phyloP scores from a whole-genome alignment of 257 asterid species.

The Jasminum sambac region DNA sequence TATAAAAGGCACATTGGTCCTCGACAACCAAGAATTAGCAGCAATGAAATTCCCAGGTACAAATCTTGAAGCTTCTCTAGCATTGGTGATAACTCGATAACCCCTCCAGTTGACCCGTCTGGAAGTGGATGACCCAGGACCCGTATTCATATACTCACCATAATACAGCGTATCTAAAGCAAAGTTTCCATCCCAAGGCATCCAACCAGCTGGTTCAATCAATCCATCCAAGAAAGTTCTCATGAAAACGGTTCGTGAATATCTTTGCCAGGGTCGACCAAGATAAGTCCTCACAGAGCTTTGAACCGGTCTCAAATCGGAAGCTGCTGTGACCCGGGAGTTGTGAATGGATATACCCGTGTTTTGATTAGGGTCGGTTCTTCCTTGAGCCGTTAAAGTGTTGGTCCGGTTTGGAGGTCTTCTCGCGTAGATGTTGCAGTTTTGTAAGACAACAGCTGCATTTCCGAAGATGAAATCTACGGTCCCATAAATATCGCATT shows the following conservation, averaged over 20 bases:
- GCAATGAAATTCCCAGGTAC: slow-evolving; percentile 69
- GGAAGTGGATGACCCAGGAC: slow-evolving; percentile 70
- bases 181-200: slow-evolving; percentile 80
- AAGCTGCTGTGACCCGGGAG: slow-evolving; percentile 51
- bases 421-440: slow-evolving; percentile 65
- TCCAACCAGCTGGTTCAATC: slow-evolving; percentile 78
- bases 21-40: slow-evolving; percentile 71
- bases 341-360: slow-evolving; percentile 79
- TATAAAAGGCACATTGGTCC: slow-evolving; percentile 70
- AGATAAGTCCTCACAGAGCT: slow-evolving; percentile 69
- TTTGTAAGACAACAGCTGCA: slow-evolving; percentile 81
- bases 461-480: slow-evolving; percentile 88
- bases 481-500: slow-evolving; percentile 80
- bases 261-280: slow-evolving; percentile 86
- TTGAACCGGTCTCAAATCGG: slow-evolving; percentile 53
- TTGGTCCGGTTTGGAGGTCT: slow-evolving; percentile 66
- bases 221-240: slow-evolving; percentile 54
- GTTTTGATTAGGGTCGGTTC: slow-evolving; percentile 78
- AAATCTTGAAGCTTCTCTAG: slow-evolving; percentile 61
- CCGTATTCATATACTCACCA: slow-evolving; percentile 84
- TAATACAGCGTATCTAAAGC: slow-evolving; percentile 71
- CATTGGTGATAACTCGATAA: slow-evolving; percentile 65
- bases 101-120: slow-evolving; percentile 80
- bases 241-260: slow-evolving; percentile 75
- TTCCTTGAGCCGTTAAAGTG: slow-evolving; percentile 82